Percentiles rank a stretch among this genome's conserved stretches.
These are phyloP conservation scores for Neofusicoccum ribis DNA, from an alignment of 2,329 filamentous ascomycete genomes.

Conservation along the genomic window DNA sequence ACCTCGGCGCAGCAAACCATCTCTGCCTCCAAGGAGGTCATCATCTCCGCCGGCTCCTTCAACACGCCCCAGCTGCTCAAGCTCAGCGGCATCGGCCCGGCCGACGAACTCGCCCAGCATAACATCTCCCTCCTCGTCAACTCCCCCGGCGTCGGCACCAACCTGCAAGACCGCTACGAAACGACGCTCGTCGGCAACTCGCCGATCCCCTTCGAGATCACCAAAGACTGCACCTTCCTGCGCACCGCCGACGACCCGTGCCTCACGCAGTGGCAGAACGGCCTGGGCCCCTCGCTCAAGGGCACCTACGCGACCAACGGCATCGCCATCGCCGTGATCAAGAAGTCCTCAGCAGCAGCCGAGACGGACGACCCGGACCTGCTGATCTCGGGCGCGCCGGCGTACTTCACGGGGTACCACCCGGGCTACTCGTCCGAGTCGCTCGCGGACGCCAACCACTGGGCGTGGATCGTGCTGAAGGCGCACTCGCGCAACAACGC, in stretches of 20 bases:
- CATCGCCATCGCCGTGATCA: constrained; percentile 51
- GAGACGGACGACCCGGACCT: constrained; percentile 46
- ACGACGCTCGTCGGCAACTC: constrained; percentile 33
- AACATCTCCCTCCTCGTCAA: constrained; percentile 56
- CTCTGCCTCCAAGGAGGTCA: constrained; percentile 46
- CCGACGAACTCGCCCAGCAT: constrained; percentile 53
- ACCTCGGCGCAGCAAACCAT: constrained; percentile 37
- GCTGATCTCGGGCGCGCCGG: constrained; percentile 57
- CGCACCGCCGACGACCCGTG: constrained; percentile 37
- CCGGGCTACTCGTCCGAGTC: constrained; percentile 53
- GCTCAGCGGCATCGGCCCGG: constrained; percentile 63
- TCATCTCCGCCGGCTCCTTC: constrained; percentile 56
- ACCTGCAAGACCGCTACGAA: constrained; percentile 63
- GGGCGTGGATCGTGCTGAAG: constrained; percentile 58
- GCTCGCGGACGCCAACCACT: constrained; percentile 45
- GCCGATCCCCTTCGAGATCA: constrained; percentile 22
- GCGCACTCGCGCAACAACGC: constrained; percentile 62
- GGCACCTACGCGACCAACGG: constrained; percentile 54
- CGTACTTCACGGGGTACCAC: constrained; percentile 57
- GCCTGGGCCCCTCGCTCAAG: constrained; percentile 29
- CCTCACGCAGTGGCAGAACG: constrained; percentile 27
- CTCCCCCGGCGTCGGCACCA: constrained; percentile 63
- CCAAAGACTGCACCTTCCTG: constrained; percentile 35
- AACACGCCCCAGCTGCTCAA: constrained; percentile 66
- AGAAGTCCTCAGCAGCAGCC: constrained; percentile 35